Percentiles rank a stretch among this genome's conserved stretches.
These are phyloP conservation scores for Lunularia cruciata DNA, from an alignment of 225 moss, liverwort and hornwort genomes.

Conservation along the genomic window DNA sequence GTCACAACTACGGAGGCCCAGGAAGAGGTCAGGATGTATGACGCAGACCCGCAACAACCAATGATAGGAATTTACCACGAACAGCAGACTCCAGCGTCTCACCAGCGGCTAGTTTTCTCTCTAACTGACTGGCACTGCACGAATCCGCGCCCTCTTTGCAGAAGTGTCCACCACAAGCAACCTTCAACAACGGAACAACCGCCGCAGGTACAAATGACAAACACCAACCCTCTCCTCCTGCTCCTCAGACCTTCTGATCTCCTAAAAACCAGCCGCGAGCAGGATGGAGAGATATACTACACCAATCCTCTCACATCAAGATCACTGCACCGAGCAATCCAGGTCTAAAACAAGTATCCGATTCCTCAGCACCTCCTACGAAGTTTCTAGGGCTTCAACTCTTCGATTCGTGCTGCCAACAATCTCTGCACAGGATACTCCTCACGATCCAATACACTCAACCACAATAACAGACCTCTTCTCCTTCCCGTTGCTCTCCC, in stretches of 20 bases:
- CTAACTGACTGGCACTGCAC: background rate
- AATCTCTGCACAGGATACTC: no score
- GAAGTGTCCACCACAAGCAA: background rate
- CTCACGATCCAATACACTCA: no score
- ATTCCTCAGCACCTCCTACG: no score
- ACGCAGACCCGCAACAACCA: background rate
- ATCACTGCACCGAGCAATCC: background rate
- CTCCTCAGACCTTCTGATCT: background rate
- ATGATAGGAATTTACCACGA: background rate
- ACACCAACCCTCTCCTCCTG: background rate
- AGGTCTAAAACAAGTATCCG: no score
- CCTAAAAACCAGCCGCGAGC: background rate
- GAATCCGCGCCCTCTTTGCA: background rate
- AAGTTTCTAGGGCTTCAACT: no score
- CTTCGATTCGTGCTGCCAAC: no score
- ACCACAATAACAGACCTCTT: no score
- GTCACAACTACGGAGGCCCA: background rate
- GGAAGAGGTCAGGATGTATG: no score
- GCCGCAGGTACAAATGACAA: background rate
- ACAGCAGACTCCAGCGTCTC: background rate
- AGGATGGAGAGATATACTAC: background rate
- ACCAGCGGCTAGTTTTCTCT: background rate
- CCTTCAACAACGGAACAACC: no score
- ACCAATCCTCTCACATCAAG: slow-evolving; percentile 5
- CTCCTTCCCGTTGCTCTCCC: background rate